Conservation (phyloP, 768 basidiomycete species). For the Boletus edulis region DNA sequence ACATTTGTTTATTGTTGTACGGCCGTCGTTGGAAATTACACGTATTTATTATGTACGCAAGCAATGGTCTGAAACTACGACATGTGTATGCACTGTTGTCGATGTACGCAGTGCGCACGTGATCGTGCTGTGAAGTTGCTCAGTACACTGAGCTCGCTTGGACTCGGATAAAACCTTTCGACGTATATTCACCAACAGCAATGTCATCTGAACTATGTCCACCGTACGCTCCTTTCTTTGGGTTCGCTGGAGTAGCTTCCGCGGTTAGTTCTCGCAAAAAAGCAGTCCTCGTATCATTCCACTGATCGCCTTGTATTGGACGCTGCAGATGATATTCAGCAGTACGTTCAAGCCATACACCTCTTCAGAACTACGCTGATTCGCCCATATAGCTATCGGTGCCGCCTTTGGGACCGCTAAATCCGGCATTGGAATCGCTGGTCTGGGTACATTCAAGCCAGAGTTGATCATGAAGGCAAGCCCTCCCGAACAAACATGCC, state of each 20-base stretch:
- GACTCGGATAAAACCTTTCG: background rate
- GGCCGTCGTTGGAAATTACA: no score
- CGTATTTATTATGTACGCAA: no score
- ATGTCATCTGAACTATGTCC: slow-evolving; percentile 69
- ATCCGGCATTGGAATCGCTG: slow-evolving; percentile 95
- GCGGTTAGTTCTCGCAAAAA: slow-evolving; percentile 56
- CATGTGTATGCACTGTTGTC: no score
- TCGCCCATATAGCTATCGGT: slow-evolving; percentile 63
- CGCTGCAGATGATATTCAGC: slow-evolving; percentile 88
- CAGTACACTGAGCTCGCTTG: background rate
- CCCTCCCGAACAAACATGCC: background rate
- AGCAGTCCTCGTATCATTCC: background rate
- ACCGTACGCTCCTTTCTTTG: slow-evolving; percentile 96
- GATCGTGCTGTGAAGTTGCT: background rate
- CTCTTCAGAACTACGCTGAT: slow-evolving; percentile 10
- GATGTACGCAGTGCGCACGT: slow-evolving; percentile 10
- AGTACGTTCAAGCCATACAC: slow-evolving; percentile 56
- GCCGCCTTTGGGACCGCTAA: slow-evolving; percentile 97
- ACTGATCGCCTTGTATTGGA: slow-evolving; percentile 8
- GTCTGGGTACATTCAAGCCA: slow-evolving; percentile 89
- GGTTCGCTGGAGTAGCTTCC: slow-evolving; percentile 93
- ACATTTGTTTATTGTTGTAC: no score
- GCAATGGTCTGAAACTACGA: no score
- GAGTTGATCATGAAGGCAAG: slow-evolving; percentile 97
- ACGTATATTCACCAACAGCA: background rate